Evolutionary conservation across 2,329 filamentous ascomycete genomes (phyloP).

Genomic region (Aspergillus calidoustus): DNA sequence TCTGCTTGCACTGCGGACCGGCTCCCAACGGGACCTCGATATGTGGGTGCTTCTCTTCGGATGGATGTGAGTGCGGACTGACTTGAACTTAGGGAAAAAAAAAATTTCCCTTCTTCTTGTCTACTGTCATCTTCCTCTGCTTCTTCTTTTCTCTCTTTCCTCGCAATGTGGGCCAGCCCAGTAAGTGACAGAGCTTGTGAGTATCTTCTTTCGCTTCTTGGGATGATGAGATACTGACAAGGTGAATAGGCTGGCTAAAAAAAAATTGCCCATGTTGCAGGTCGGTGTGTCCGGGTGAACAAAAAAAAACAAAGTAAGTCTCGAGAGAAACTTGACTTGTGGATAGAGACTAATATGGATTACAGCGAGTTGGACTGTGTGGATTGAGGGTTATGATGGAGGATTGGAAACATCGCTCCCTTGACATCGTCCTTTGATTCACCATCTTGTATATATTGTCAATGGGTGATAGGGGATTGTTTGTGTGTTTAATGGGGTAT

Average conservation of each 20-base stretch:
- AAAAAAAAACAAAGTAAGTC: neutral
- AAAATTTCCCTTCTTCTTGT: neutral
- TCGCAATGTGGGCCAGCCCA: constrained; percentile 15
- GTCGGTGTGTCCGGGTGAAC: neutral
- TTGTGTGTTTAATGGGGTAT: neutral
- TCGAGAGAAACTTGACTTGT: neutral
- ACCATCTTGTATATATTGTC: neutral
- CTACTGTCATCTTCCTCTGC: neutral
- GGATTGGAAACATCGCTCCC: too few species aligned
- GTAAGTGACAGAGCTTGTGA: constrained; percentile 31
- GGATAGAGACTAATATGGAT: neutral
- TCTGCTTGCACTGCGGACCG: constrained; percentile 5
- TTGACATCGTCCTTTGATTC: neutral
- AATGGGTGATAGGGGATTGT: neutral
- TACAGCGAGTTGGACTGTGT: neutral
- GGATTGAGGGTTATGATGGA: neutral
- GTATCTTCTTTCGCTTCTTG: neutral
- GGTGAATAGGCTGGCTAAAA: constrained; percentile 18
- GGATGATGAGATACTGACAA: neutral
- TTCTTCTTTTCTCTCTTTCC: neutral
- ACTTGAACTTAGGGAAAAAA: neutral
- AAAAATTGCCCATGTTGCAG: neutral
- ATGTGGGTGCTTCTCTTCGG: neutral
- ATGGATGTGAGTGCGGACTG: neutral
- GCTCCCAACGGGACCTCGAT: neutral